These are phyloP conservation scores for Trichoderma sp. DNA, from an alignment of 2,329 filamentous ascomycete species.

Conservation along the genomic window DNA sequence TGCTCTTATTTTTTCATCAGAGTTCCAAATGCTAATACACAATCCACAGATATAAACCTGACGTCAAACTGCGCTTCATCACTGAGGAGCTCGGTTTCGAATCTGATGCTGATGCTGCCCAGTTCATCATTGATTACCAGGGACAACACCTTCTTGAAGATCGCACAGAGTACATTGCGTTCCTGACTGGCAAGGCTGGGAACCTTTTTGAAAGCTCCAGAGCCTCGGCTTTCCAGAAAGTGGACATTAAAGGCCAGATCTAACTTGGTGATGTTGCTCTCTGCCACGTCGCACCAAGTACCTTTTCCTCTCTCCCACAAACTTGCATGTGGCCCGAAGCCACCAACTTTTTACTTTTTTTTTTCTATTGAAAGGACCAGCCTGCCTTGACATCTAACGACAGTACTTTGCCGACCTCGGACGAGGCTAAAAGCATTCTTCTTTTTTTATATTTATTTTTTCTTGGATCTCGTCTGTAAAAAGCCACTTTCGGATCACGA, in stretches of 20 bases:
- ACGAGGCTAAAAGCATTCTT: slow-evolving; percentile 6
- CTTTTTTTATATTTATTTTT: slow-evolving; percentile 11
- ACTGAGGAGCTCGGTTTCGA: slow-evolving; percentile 97
- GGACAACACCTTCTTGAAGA: slow-evolving; percentile 78
- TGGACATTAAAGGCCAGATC: slow-evolving; percentile 98
- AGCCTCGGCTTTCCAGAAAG: slow-evolving; percentile 74
- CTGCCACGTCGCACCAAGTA: slow-evolving; percentile 11
- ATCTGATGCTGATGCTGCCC: slow-evolving; percentile 84
- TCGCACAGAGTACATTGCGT: slow-evolving; percentile 71
- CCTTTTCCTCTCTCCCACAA: not conserved
- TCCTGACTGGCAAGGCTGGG: slow-evolving; percentile 75
- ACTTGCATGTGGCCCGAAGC: not conserved
- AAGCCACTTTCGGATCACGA: not conserved
- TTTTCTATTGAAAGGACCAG: slow-evolving; percentile 4
- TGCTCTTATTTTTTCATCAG: not conserved
- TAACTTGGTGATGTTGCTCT: slow-evolving; percentile 48
- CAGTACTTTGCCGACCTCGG: not conserved
- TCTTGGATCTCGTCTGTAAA: slow-evolving; percentile 8
- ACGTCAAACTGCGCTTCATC: slow-evolving; percentile 86
- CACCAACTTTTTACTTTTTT: not conserved
- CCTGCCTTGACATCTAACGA: slow-evolving; percentile 14
- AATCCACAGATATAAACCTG: slow-evolving; percentile 80
- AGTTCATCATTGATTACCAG: slow-evolving; percentile 84
- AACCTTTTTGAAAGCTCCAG: slow-evolving; percentile 74
- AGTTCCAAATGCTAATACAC: slow-evolving; percentile 49